A percentile compares a stretch with the other conserved stretches of the same genome.
Conservation (phyloP, 1,139 yeast species). For the Hansenula lynferdii region DNA sequence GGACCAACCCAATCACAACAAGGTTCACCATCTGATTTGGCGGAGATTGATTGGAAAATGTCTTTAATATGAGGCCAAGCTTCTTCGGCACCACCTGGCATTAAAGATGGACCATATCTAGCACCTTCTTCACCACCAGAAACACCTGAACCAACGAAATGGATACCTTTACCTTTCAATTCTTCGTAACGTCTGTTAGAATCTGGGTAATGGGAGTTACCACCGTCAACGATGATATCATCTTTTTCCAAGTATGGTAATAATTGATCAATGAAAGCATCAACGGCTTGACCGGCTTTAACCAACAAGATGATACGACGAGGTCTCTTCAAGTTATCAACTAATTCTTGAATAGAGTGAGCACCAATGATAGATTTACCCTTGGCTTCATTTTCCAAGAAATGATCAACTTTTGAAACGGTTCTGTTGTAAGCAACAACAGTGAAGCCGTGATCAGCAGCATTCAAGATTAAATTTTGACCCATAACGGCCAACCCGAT, state of each 20-base stretch:
- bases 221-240: slow-evolving; percentile 98
- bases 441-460: slow-evolving; percentile 96
- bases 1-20: slow-evolving; percentile 99
- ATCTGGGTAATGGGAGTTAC: slow-evolving; percentile 99
- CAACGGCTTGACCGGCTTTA: slow-evolving; percentile 97
- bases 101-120: slow-evolving; percentile 96
- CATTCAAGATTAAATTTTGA: slow-evolving; percentile 94
- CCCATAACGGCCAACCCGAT: slow-evolving; percentile 99
- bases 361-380: slow-evolving; percentile 96
- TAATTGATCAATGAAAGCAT: slow-evolving; percentile 82
- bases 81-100: slow-evolving; percentile 98
- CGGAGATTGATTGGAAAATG: slow-evolving; percentile 94
- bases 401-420: slow-evolving; percentile 89
- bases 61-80: slow-evolving; percentile 99
- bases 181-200: slow-evolving; percentile 94
- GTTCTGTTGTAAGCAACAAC: slow-evolving; percentile 99
- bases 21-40: slow-evolving; percentile 97
- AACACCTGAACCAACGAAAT: slow-evolving; percentile 98
- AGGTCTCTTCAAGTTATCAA: slow-evolving; percentile 90
- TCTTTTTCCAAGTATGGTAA: slow-evolving; percentile 92
- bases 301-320: slow-evolving; percentile 92
- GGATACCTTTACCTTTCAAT: slow-evolving; percentile 80
- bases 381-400: slow-evolving; percentile 92
- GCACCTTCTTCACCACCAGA: slow-evolving; percentile 99
- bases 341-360: slow-evolving; percentile 83